Evolutionary conservation across 2,329 filamentous ascomycete species (phyloP), one percentile per base, ranked within the genome.

Genomic region (Botrytis deweyae): DNA sequence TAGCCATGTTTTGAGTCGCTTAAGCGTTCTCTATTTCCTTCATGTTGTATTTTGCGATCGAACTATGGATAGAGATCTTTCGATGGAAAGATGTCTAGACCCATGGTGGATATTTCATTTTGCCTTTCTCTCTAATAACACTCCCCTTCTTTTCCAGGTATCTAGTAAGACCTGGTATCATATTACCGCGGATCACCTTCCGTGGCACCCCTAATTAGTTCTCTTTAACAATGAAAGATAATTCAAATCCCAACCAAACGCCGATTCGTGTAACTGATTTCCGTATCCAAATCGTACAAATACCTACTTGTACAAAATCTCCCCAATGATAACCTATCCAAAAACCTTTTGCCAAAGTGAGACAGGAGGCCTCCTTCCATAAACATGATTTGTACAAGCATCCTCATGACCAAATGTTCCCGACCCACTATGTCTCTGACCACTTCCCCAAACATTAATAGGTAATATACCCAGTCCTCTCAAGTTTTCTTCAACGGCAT

Each of bases 381-480:
- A 75, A 3, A 76, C 65, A 52, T 77, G 76, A 70, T 79, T 78
- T 16, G 76, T 68, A 75, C 78, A 79, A 22, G 77, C 78, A 36
- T 71, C 72, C 20, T 75, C 65, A 22, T 72, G 46, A 9, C 76
- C 74, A n/a, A 74, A 74, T 49, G 29, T 55, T n/a, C 75, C 75
- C 25, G 78, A 75, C 18, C 72, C 63, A 70, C 77, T 78, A 65
- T 79, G 78, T n/a, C 67, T 75, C 63, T 78, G 76, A 18, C 77
- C 78, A 72, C 63, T 78, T 25, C 74, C 74, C 78, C 77, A 78
- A n/a, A 78, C 58, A 72, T 78, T 76, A 38, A 79, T 75, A 1
- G 77, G 76, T 33, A 79, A 44, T 20, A 79, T 70, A 33, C 73
- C 75, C 44, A 79, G 12, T 1, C 78, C 77, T 38, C 74, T 73